Conservation (phyloP, 148 eudicot genomes). For the Vaccinium myrtillus region DNA sequence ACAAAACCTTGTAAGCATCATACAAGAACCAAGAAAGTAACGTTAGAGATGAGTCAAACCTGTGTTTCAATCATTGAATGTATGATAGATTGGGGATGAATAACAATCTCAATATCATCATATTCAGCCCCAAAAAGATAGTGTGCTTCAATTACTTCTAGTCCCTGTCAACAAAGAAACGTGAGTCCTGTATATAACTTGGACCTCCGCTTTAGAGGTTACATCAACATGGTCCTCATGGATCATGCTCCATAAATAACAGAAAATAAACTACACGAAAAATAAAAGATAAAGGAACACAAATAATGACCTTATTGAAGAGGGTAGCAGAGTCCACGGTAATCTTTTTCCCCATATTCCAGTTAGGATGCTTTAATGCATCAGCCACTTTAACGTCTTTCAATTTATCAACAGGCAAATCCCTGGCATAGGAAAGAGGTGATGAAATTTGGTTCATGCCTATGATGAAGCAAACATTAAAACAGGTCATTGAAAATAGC, state of each 20-base stretch:
- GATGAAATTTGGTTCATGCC: not conserved
- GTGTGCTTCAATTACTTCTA: slow-evolving; percentile 99
- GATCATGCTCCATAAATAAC: not conserved
- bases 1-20: slow-evolving; percentile 4
- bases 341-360: slow-evolving; percentile 98
- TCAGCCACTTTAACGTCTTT: slow-evolving; percentile 93
- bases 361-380: slow-evolving; percentile 99
- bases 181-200: not conserved
- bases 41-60: slow-evolving; percentile 37
- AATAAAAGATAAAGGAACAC: not conserved
- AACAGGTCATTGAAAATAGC: not conserved
- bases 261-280: not conserved
- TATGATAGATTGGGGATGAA: slow-evolving; percentile 95
- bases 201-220: not conserved
- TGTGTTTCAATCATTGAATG: slow-evolving; percentile 99
- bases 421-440: slow-evolving; percentile 44
- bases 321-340: slow-evolving; percentile 98
- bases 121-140: slow-evolving; percentile 91
- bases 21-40: not conserved
- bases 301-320: slow-evolving; percentile 73
- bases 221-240: not conserved
- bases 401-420: slow-evolving; percentile 93
- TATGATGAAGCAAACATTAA: not conserved
- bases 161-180: slow-evolving; percentile 54
- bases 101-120: slow-evolving; percentile 88